phyloP scores from a whole-genome alignment of 2,329 filamentous ascomycete species.

The Juglanconis oblonga region DNA sequence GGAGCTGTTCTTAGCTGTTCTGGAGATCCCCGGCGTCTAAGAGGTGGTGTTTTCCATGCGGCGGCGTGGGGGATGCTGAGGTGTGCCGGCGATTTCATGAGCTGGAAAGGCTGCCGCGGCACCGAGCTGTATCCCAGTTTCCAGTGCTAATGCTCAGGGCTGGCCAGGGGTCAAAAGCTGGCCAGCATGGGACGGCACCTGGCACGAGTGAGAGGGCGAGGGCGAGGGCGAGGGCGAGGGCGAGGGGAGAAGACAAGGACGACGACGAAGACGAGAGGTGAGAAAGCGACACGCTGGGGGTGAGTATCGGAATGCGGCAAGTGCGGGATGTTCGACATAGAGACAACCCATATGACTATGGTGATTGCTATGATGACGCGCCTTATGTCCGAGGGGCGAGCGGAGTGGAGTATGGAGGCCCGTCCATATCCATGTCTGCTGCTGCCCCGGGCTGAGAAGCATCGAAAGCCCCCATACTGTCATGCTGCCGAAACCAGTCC shows the following conservation, averaged over 20 bases:
- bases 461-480: neutral
- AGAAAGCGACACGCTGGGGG: slow-evolving; percentile 1
- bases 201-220: too few relatives aligned
- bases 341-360: too few relatives aligned
- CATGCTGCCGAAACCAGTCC: neutral
- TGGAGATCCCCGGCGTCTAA: neutral
- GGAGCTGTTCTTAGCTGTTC: neutral
- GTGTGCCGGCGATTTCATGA: neutral
- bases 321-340: too few relatives aligned
- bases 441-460: too few relatives aligned
- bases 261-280: neutral
- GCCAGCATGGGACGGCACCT: too few relatives aligned
- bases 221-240: too few relatives aligned
- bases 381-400: slow-evolving; percentile 10
- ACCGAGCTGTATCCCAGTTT: too few relatives aligned
- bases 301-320: neutral
- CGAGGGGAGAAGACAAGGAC: too few relatives aligned
- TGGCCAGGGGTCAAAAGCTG: too few relatives aligned
- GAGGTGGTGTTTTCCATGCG: neutral
- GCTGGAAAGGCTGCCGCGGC: neutral
- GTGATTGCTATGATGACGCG: neutral
- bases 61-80: neutral
- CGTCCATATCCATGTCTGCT: neutral
- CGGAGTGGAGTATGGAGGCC: neutral
- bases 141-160: too few relatives aligned